Base-by-base conservation (phyloP, 176 grass and related monocot species). In the Oryza punctata region DNA sequence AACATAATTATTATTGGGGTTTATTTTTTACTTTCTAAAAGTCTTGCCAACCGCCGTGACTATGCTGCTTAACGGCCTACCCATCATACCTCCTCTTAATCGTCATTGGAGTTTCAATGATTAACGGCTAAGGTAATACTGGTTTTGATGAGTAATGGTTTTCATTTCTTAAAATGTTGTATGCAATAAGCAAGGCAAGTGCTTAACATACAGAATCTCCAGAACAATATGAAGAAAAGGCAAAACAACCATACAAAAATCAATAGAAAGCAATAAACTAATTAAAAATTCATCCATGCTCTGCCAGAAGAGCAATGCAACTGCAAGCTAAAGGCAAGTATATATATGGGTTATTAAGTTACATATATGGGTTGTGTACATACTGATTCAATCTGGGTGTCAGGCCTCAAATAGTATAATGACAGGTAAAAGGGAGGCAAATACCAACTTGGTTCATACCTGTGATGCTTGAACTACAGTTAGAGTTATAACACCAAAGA, bases 391-490 rank as follows among this genome's bases (percentile, higher is more conserved):
- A 82, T 63, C 15, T 82, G 24, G 23, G 40, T 2, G 6, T 72
- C 26, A 63, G 68, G 21, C 10, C 16, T 72, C 52, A 63, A 72
- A 63, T 61, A 33, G 35, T 61, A 2, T 28, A 47, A 82, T 82
- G 24, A 73, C 44, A 46, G 38, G 28, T 65, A 46, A 81, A 45
- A 13, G 47, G 52, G 8, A 65, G 43, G 23, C 25, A 63, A 78
- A 54, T 19, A 71, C 12, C 3, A 66, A 49, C 30, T 64, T 71
- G 60, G 45, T 68, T 60, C 38, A 63, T 90, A 95, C 96, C 93
- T 95, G 96, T 85, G 96, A 95, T 80, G 93, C 96, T 90, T 98
- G 96, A 54, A 98, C 79, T 69, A 92, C 29, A 32, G 91, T 93
- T 88, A 98, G 83, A 88, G 94, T 54, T 86, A 86, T 88, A 88